phyloP scores from a whole-genome alignment of 1,139 yeast species.

The Taiozyma sp. region DNA sequence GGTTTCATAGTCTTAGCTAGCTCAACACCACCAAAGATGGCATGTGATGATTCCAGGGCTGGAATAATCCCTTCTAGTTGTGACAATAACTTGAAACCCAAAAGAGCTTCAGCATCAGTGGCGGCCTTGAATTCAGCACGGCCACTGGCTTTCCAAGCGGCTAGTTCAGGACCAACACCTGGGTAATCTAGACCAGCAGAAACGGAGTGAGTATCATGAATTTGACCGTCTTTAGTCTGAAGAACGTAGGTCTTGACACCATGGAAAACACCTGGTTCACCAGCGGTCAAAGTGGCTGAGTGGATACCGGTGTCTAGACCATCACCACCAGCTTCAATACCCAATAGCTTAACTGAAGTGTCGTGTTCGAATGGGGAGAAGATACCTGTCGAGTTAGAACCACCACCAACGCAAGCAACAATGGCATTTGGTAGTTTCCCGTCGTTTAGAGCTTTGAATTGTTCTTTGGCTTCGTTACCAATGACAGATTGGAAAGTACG shows the following conservation, averaged over 20 bases:
- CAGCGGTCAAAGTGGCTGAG: slow-evolving; percentile 90
- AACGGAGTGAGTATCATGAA: slow-evolving; percentile 94
- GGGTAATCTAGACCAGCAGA: slow-evolving; percentile 99
- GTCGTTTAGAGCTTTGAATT: slow-evolving; percentile 68
- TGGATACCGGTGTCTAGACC: slow-evolving; percentile 84
- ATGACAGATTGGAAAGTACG: slow-evolving; percentile 98
- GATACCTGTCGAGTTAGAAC: slow-evolving; percentile 94
- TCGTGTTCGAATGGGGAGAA: slow-evolving; percentile 92
- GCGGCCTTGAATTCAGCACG: slow-evolving; percentile 91
- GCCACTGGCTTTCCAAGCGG: slow-evolving; percentile 91
- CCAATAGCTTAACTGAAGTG: slow-evolving; percentile 67
- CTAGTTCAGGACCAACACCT: slow-evolving; percentile 98
- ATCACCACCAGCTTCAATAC: slow-evolving; percentile 99
- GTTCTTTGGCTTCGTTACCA: slow-evolving; percentile 91
- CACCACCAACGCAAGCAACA: slow-evolving; percentile 99
- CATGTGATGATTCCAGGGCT: slow-evolving; percentile 96
- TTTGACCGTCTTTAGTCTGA: slow-evolving; percentile 91
- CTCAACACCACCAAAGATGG: slow-evolving; percentile 84
- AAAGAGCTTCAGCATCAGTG: slow-evolving; percentile 87
- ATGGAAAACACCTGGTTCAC: slow-evolving; percentile 96
- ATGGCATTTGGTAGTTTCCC: slow-evolving; percentile 89
- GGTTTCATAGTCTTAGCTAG: slow-evolving; percentile 79
- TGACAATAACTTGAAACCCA: slow-evolving; percentile 82
- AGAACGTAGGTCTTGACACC: slow-evolving; percentile 93
- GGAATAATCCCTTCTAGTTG: slow-evolving; percentile 98